phyloP scores from a whole-genome alignment of 164 flowering plant genomes.

The Pachysandra terminalis region DNA sequence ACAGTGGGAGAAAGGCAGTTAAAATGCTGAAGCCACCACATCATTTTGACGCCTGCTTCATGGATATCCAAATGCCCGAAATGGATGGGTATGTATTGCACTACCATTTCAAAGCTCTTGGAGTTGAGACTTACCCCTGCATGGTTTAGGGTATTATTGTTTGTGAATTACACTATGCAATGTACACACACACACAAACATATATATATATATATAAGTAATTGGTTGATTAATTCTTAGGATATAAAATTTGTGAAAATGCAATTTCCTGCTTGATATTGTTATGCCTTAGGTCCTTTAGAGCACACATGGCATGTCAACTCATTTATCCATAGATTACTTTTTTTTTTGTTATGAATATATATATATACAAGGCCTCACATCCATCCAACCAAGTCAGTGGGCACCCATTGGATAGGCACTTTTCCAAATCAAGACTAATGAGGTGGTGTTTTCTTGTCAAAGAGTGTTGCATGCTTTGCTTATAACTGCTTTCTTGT shows the following conservation, averaged over 20 bases:
- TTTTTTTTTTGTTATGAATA: too few relatives aligned
- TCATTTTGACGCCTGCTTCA: constrained; percentile 85
- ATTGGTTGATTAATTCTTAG: neutral
- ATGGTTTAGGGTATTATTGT: neutral
- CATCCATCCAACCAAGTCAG: too few relatives aligned
- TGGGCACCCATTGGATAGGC: too few relatives aligned
- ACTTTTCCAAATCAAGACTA: too few relatives aligned
- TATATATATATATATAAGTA: too few relatives aligned
- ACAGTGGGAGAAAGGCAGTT: constrained; percentile 67
- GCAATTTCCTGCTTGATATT: neutral
- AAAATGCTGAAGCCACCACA: constrained; percentile 74
- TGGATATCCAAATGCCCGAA: constrained; percentile 99
- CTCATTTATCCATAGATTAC: too few relatives aligned
- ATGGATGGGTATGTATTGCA: constrained; percentile 81
- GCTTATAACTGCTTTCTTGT: neutral
- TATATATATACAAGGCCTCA: too few relatives aligned
- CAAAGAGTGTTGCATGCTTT: neutral
- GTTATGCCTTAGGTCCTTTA: neutral
- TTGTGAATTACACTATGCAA: neutral
- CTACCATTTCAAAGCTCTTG: neutral
- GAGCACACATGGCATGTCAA: too few relatives aligned
- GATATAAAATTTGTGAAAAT: neutral
- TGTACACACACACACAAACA: too few relatives aligned
- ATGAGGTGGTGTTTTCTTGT: too few relatives aligned
- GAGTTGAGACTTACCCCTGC: neutral